phyloP scores from a whole-genome alignment of 1,284 basidiomycete genomes.

The Waitea zeae region DNA sequence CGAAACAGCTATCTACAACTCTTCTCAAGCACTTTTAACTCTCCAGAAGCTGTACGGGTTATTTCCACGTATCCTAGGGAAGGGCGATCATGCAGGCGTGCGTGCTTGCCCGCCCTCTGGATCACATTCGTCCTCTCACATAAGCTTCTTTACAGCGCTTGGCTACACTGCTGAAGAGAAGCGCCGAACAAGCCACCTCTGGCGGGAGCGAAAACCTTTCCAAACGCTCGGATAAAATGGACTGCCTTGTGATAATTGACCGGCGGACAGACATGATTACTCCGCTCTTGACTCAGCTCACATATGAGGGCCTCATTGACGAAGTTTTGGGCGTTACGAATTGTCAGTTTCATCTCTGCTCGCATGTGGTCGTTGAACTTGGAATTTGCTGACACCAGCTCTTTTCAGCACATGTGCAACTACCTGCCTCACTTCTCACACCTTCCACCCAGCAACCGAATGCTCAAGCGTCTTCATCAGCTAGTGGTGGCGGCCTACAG shows the following conservation, averaged over 20 bases:
- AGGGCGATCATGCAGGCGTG: slow-evolving; percentile 83
- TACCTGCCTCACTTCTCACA: slow-evolving; percentile 69
- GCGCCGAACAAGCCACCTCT: slow-evolving; percentile 19
- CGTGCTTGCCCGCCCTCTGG: too few species aligned
- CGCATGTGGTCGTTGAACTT: slow-evolving; percentile 13
- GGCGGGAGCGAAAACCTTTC: slow-evolving; percentile 15
- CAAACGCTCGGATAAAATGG: slow-evolving; percentile 44
- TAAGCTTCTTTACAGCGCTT: slow-evolving; percentile 37
- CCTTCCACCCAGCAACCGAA: slow-evolving; percentile 21
- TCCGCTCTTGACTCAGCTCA: slow-evolving; percentile 88
- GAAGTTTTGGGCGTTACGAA: slow-evolving; percentile 85
- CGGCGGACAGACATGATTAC: slow-evolving; percentile 92
- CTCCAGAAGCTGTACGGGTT: slow-evolving; percentile 79
- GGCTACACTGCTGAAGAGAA: slow-evolving; percentile 48
- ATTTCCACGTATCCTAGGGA: slow-evolving; percentile 86
- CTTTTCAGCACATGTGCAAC: slow-evolving; percentile 68
- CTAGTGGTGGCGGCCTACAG: slow-evolving; percentile 20
- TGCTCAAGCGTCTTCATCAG: slow-evolving; percentile 19
- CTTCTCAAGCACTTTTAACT: slow-evolving; percentile 73
- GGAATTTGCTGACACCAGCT: slow-evolving; percentile 5
- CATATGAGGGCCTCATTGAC: slow-evolving; percentile 95
- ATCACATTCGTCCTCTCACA: background rate
- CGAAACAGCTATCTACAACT: slow-evolving; percentile 78
- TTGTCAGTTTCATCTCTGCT: slow-evolving; percentile 30
- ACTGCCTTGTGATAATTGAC: slow-evolving; percentile 83